Evolutionary conservation across 2,329 filamentous ascomycete genomes (phyloP), one percentile per base, ranked within the genome.

Genomic region (Fusarium sambucinum): DNA sequence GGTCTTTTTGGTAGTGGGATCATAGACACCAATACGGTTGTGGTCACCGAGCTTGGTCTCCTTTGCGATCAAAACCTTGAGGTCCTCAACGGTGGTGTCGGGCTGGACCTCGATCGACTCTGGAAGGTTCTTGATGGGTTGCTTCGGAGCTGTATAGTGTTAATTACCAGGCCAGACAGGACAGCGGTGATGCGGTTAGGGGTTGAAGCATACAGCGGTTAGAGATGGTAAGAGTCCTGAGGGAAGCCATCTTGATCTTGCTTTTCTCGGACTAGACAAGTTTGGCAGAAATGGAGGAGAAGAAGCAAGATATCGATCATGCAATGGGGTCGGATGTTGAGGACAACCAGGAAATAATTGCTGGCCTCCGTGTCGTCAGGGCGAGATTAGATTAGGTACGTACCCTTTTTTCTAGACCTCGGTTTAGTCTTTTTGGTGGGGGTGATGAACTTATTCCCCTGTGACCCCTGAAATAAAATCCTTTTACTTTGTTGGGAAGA

Each of bases 1-100:
- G 21, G 85, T 88, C 83, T 88, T 89, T 78, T 85, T 87, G 63
- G 85, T 87, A 38, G 81, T 77, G 1, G 88, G 85, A 68, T 90
- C 86, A 73, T 85, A 89, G 59, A 90, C 80, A 30, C 88, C 88
- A 64, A 90, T 82, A 58, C 87, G 86, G 78, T 90, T 89, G 75
- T 81, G 82, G 77, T 90, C 88, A 61, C 78, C 77, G 47, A 88
- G 80, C 45, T 81, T 81, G 17, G 82, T 78, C 66, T 81, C 77
- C 68, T 82, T 82, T 35, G 88, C 87, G 55, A 90, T 79, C 40
- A 80, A 71, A 40, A 79, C 78, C 81, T 90, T 90, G 68, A 87
- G 82, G 75, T 88, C 84, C 72, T 90, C 87, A 59, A 90, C 82
- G 11, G 86, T 89, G 60, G 86, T 82, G 61, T 83, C 79, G 62